phyloP scores from a whole-genome alignment of 352 stramenopile species.

The Albugo candida region DNA sequence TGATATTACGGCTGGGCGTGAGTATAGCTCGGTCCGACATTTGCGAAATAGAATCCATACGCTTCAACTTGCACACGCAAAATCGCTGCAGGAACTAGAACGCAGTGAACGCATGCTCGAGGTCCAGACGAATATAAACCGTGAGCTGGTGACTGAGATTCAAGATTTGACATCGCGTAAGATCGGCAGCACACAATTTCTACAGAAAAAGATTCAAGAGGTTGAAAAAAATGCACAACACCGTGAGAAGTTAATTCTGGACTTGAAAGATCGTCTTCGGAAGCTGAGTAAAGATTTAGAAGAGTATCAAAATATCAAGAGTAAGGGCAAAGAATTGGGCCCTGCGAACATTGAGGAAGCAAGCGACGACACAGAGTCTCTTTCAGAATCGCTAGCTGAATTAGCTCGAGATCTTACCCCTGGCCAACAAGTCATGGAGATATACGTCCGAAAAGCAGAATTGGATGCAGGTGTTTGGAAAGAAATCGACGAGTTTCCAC shows the following conservation, averaged over 20 bases:
- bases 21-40: slow-evolving; percentile 24
- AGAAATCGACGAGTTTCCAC: slow-evolving; percentile 30
- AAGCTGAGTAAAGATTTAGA: slow-evolving; percentile 43
- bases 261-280: slow-evolving; percentile 73
- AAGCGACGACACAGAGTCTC: slow-evolving; percentile 21
- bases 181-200: slow-evolving; percentile 38
- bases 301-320: slow-evolving; percentile 22
- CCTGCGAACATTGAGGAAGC: slow-evolving; percentile 22
- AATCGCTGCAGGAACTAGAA: slow-evolving; percentile 81
- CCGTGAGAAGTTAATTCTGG: slow-evolving; percentile 58
- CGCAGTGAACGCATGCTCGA: slow-evolving; percentile 87
- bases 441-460: slow-evolving; percentile 58
- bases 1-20: neutral
- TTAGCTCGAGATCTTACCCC: slow-evolving; percentile 34
- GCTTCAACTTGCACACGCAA: slow-evolving; percentile 78
- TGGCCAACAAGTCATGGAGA: slow-evolving; percentile 83
- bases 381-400: slow-evolving; percentile 48
- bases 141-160: slow-evolving; percentile 80
- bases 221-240: slow-evolving; percentile 70
- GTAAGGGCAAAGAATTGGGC: slow-evolving; percentile 12
- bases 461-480: slow-evolving; percentile 57
- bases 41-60: slow-evolving; percentile 66
- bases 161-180: slow-evolving; percentile 66
- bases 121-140: slow-evolving; percentile 87
- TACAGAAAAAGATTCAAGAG: slow-evolving; percentile 69